phyloP scores from a whole-genome alignment of 352 stramenopile genomes.

The Pythium insidiosum region DNA sequence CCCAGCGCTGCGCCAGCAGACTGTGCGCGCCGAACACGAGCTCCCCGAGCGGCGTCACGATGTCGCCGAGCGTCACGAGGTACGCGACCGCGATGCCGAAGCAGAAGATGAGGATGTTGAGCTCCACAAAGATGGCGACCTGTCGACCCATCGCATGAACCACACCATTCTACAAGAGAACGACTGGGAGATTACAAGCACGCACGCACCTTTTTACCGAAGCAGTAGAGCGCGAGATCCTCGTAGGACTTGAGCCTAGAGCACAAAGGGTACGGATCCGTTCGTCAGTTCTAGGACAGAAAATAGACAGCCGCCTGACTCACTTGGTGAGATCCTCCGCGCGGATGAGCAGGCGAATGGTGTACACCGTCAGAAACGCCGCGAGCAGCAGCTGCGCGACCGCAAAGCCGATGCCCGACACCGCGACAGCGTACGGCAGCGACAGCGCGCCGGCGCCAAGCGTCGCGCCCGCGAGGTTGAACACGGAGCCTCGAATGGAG shows the following conservation, averaged over 20 bases:
- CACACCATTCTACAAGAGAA: no score
- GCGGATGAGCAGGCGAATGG: slow-evolving; percentile 74
- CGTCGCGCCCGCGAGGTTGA: slow-evolving; percentile 78
- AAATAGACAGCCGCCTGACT: slow-evolving; percentile 3
- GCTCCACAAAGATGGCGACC: slow-evolving; percentile 79
- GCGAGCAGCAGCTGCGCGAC: slow-evolving; percentile 61
- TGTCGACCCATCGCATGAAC: no score
- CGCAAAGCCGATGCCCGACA: slow-evolving; percentile 73
- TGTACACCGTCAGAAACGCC: slow-evolving; percentile 70
- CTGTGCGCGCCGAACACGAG: slow-evolving; percentile 58
- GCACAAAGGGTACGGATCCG: background rate
- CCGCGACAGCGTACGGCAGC: slow-evolving; percentile 71
- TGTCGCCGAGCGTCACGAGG: slow-evolving; percentile 78
- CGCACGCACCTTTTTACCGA: slow-evolving; percentile 72
- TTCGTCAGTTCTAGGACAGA: background rate
- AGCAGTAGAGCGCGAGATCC: slow-evolving; percentile 77
- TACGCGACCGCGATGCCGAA: no score
- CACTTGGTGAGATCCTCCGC: slow-evolving; percentile 76
- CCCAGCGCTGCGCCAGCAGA: slow-evolving; percentile 56
- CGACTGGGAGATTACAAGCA: no score
- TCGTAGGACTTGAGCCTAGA: slow-evolving; percentile 85
- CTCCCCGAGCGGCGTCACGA: slow-evolving; percentile 67
- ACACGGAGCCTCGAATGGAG: slow-evolving; percentile 77
- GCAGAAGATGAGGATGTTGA: slow-evolving; percentile 84
- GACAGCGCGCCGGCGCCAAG: slow-evolving; percentile 71